Base-by-base conservation (phyloP, 176 grass and related monocot genomes). In the Eragrostis nindensis region DNA sequence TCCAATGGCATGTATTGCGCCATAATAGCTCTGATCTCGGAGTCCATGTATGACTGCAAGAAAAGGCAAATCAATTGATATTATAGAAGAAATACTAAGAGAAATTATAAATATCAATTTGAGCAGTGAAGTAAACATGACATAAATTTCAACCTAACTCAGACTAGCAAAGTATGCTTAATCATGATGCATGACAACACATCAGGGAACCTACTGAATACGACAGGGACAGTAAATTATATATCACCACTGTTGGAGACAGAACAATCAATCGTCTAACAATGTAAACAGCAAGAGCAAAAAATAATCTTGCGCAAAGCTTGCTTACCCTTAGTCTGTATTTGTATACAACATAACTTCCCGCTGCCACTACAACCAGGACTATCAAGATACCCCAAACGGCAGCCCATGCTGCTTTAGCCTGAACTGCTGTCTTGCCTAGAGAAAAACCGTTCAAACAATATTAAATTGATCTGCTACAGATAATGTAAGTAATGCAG, bases 281-380 rank as follows among this genome's bases (percentile, higher is more conserved):
- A 77, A 87, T 29, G 12, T 59, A 79, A 32, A 67, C 55, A 56
- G 16, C 7, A 56, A 84, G 19, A 72, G 68, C 46, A 17, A 62
- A 82, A n/a, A 45, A 67, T 50, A 74, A 50, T 67, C 52, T 22
- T 44, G 7, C 61, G 48, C 5, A 25, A 12, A 80, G 75, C 38
- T 50, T 80, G 78, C 86, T 89, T 91, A 94, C 92, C 86, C 86
- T 88, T 82, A 94, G 75, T 78, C 92, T 94, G 71, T 94, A 94
- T 46, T 94, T 94, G 86, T 91, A 94, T 67, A 94, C 73, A 21
- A 86, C 55, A 82, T 86, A 94, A 69, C 83, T 82, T 84, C 88
- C 92, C 0, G 78, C 68, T 43, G 86, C 83, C 53, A 76, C 68
- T 71, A 86, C 80, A 52, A 54, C 52, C 67, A 89, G 57, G 24